A percentile compares a stretch with the other conserved stretches of the same genome.
These are phyloP conservation scores for Aspergillus phoenicis DNA, from an alignment of 2,329 filamentous ascomycete genomes.

Conservation along the genomic window DNA sequence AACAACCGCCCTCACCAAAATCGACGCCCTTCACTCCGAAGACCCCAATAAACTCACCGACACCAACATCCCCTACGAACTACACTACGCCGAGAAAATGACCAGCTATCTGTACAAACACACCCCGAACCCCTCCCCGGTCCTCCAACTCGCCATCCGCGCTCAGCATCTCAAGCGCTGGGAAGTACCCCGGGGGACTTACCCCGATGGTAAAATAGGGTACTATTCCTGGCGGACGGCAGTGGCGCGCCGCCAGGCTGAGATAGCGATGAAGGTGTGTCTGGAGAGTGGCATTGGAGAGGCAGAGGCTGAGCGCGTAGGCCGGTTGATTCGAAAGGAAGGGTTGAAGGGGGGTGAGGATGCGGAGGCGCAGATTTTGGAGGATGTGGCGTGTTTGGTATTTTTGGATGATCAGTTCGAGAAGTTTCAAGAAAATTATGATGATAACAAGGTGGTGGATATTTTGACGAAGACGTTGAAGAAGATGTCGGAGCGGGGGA, in stretches of 20 bases:
- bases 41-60: conserved; percentile 60
- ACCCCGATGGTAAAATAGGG: conserved; percentile 72
- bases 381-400: conserved; percentile 84
- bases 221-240: conserved; percentile 80
- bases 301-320: conserved; percentile 64
- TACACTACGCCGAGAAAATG: conserved; percentile 81
- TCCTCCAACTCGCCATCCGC: conserved; percentile 73
- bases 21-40: conserved; percentile 71
- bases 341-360: conserved; percentile 58
- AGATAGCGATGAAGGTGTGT: conserved; percentile 60
- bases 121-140: conserved; percentile 63
- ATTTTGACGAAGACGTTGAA: conserved; percentile 75
- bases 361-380: conserved; percentile 67
- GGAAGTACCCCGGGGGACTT: conserved; percentile 75
- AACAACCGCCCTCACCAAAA: conserved; percentile 61
- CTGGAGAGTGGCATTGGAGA: conserved; percentile 52
- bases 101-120: conserved; percentile 69
- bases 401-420: conserved; percentile 88
- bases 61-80: conserved; percentile 67
- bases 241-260: conserved; percentile 71
- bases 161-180: conserved; percentile 85
- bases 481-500: conserved; percentile 69
- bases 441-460: conserved; percentile 73
- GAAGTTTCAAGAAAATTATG: conserved; percentile 67
- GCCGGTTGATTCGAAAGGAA: conserved; percentile 76